Evolutionary conservation across 805 yeast genomes (phyloP), one percentile per base, ranked within the genome.

Genomic region (Ogataea polymorpha): DNA sequence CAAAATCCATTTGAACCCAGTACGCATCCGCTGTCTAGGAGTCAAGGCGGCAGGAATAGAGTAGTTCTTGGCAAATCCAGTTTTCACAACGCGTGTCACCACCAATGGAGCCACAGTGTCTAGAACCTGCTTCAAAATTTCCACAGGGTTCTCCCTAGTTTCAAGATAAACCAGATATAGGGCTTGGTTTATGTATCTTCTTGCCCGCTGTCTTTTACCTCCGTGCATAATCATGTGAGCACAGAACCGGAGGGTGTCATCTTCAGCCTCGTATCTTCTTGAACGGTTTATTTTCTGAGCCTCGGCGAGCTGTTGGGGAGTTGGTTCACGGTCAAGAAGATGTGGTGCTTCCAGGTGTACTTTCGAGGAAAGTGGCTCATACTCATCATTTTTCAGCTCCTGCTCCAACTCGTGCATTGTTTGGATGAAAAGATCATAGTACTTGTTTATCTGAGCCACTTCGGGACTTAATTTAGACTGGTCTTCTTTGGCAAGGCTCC

Each of bases 221-320:
- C 87, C 82, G 58, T 86, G 80, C 98, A 93, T 93, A 46, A 93
- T 80, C 68, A 89, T 72, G 59, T 89, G 89, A 40, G 86, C 82
- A 56, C 93, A 77, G 53, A 85, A 82, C 36, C 81, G 80, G 35
- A 90, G 70, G 15, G 81, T 76, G n/a, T 86, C 83, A 53, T 88
- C 93, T 32, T 67, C 65, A 49, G 72, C 70, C 20, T 68, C 56
- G 20, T 96, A 95, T 23, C 87, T 66, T 10, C 77, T 74, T 45
- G 68, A 66, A 29, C 62, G 68, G 44, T 72, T 66, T 37, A 82
- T 65, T 10, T 59, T 61, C 41, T 72, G 77, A 32, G 69, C 69
- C 59, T 87, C 79, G 5, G 67, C 72, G 17, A 75, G 39, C 62
- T 90, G 96, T 51, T 75, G 81, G 25, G 67, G 73, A 3, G 83